Conservation (phyloP, 768 basidiomycete species). For the Tylopilus intermedius region DNA sequence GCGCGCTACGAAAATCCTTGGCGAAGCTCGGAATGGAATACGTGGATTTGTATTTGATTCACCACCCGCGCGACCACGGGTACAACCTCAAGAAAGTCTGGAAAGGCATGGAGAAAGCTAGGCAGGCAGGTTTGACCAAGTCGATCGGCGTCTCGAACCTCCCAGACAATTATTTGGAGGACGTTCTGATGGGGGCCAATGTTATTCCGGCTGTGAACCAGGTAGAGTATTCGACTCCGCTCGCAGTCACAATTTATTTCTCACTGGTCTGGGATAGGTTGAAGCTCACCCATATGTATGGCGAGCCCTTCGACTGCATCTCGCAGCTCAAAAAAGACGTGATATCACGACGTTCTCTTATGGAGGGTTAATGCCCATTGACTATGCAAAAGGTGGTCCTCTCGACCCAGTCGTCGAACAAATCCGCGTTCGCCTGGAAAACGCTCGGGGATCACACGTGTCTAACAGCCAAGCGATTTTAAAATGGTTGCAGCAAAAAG, state of each 20-base stretch:
- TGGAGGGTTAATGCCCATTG: constrained; percentile 38
- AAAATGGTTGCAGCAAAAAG: constrained; percentile 30
- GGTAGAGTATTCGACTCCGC: constrained; percentile 23
- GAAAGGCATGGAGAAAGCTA: constrained; percentile 56
- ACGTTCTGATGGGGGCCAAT: constrained; percentile 40
- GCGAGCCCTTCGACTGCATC: constrained; percentile 34
- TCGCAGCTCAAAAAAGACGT: constrained; percentile 33
- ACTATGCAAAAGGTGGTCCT: constrained; percentile 35
- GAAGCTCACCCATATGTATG: constrained; percentile 54
- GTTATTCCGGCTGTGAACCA: constrained; percentile 52
- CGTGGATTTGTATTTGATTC: constrained; percentile 64
- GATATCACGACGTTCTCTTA: constrained; percentile 39
- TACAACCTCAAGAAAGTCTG: constrained; percentile 50
- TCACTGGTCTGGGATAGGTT: constrained; percentile 29
- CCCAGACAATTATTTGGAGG: constrained; percentile 37
- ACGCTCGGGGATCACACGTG: constrained; percentile 21
- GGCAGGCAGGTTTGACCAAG: constrained; percentile 37
- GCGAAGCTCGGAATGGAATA: constrained; percentile 48
- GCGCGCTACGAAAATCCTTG: constrained; percentile 47
- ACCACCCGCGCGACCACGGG: constrained; percentile 36
- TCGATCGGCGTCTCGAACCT: constrained; percentile 56
- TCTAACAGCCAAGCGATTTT: constrained; percentile 27
- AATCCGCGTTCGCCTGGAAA: constrained; percentile 29
- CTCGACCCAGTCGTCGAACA: constrained; percentile 35
- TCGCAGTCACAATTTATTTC: not conserved